phyloP scores from a whole-genome alignment of 2,329 filamentous ascomycete genomes.

The Hypoxylon sp. region DNA sequence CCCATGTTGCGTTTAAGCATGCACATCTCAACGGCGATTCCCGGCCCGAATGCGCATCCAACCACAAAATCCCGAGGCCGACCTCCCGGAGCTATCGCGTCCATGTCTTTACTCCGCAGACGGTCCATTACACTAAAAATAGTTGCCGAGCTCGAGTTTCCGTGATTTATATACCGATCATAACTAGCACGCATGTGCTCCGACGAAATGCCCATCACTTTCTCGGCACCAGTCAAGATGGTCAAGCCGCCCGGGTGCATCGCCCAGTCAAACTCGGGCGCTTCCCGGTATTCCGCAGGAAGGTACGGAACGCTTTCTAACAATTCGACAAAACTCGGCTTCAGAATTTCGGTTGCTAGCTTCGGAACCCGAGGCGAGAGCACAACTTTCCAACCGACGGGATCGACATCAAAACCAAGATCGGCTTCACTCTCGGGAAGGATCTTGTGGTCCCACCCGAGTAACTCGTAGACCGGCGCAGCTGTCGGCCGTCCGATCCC shows the following conservation, averaged over 20 bases:
- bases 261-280: conserved; percentile 79
- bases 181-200: conserved; percentile 80
- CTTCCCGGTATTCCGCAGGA: conserved; percentile 60
- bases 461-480: conserved; percentile 69
- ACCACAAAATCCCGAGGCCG: conserved; percentile 71
- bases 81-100: conserved; percentile 66
- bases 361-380: conserved; percentile 73
- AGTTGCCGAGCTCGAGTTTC: conserved; percentile 79
- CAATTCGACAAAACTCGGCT: conserved; percentile 69
- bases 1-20: conserved; percentile 69
- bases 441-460: conserved; percentile 76
- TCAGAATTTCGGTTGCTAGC: conserved; percentile 66
- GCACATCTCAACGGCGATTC: conserved; percentile 78
- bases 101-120: conserved; percentile 73
- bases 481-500: conserved; percentile 65
- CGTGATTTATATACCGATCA: conserved; percentile 76
- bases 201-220: conserved; percentile 68
- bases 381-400: conserved; percentile 77
- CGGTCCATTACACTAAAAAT: conserved; percentile 77
- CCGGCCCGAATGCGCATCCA: conserved; percentile 79
- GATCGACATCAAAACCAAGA: conserved; percentile 76
- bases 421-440: conserved; percentile 74
- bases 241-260: conserved; percentile 79
- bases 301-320: conserved; percentile 64
- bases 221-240: conserved; percentile 75